These are phyloP conservation scores for Corinectria fuckeliana DNA, from an alignment of 2,329 filamentous ascomycete species.

Conservation along the genomic window DNA sequence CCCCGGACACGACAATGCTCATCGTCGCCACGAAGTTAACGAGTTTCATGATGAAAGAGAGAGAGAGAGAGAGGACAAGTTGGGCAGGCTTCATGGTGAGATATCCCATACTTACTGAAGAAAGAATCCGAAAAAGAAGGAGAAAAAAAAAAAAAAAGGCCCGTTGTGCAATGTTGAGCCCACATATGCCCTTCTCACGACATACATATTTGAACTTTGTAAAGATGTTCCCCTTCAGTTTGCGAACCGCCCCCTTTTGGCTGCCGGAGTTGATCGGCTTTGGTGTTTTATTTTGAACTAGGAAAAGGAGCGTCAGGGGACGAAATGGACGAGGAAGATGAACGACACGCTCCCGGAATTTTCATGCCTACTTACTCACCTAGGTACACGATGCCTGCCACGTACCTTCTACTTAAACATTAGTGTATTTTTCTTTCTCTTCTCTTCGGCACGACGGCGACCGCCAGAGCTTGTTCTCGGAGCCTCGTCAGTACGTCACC, in stretches of 20 bases:
- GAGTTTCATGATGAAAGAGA: conserved; percentile 41
- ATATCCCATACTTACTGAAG: conserved; percentile 15
- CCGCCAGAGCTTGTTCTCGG: conserved; percentile 30
- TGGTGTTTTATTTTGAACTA: conserved; percentile 32
- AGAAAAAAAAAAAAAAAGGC: conserved; percentile 12
- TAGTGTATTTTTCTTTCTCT: conserved; percentile 27
- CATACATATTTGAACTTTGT: conserved; percentile 30
- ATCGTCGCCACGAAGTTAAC: conserved; percentile 44
- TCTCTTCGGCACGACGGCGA: conserved; percentile 33
- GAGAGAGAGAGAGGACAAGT: too few species aligned
- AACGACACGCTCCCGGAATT: conserved; percentile 32
- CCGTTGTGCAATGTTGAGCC: conserved; percentile 35
- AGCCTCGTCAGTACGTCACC: conserved; percentile 28
- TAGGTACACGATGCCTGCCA: conserved; percentile 26
- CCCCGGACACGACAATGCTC: conserved; percentile 22
- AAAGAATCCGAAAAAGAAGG: neutral
- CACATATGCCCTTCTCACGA: conserved; percentile 35
- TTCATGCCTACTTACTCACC: too few species aligned
- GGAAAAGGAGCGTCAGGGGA: conserved; percentile 26
- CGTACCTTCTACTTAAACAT: conserved; percentile 29
- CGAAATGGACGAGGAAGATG: conserved; percentile 20
- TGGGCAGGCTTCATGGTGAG: conserved; percentile 18
- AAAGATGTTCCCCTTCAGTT: conserved; percentile 32
- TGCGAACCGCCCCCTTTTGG: conserved; percentile 19
- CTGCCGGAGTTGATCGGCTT: conserved; percentile 37